Conservation (phyloP, 169 alveolate genomes). For the Plasmodium coatneyi region DNA sequence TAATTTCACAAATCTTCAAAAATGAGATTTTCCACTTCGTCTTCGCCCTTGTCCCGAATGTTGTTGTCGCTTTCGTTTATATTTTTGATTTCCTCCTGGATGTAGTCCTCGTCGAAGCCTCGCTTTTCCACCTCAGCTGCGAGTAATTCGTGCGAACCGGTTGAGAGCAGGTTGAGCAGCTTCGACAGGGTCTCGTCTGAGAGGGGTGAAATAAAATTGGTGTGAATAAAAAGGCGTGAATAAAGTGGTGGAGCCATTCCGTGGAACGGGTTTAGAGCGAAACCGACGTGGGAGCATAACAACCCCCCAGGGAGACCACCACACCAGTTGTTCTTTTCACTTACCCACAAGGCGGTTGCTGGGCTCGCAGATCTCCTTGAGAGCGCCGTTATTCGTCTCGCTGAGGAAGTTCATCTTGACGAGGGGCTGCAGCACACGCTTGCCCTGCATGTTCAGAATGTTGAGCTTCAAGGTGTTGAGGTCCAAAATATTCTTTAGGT, state of each 20-base stretch:
- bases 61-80: slow-evolving; percentile 24
- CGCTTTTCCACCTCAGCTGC: slow-evolving; percentile 37
- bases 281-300: neutral
- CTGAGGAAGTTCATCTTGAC: neutral
- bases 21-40: slow-evolving; percentile 37
- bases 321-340: neutral
- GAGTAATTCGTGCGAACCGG: slow-evolving; percentile 20
- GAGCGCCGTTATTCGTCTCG: neutral
- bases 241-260: neutral
- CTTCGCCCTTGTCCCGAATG: slow-evolving; percentile 37
- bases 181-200: slow-evolving; percentile 44
- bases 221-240: neutral
- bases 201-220: neutral
- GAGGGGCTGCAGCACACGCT: slow-evolving; percentile 11
- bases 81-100: slow-evolving; percentile 37
- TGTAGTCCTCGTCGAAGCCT: slow-evolving; percentile 31
- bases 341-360: slow-evolving; percentile 14
- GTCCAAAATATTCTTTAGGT: neutral
- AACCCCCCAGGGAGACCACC: neutral
- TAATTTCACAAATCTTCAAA: slow-evolving; percentile 41
- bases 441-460: slow-evolving; percentile 48
- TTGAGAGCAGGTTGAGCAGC: slow-evolving; percentile 14
- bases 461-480: slow-evolving; percentile 17
- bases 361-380: slow-evolving; percentile 56
- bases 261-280: neutral